Percentiles rank a stretch among this genome's conserved stretches.
Conservation (phyloP, 805 yeast genomes). For the Komagataella populi region DNA sequence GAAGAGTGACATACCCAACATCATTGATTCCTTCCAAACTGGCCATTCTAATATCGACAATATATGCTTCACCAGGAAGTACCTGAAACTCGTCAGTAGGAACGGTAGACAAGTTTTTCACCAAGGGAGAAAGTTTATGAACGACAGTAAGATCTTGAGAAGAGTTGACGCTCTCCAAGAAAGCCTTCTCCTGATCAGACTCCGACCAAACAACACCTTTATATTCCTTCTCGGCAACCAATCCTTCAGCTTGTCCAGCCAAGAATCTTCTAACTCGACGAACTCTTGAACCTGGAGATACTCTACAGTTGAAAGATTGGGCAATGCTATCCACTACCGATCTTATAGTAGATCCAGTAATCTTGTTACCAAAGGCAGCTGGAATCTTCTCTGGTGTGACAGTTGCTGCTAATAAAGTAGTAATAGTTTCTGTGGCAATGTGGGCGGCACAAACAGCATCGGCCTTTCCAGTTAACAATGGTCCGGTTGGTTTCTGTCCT, state of each 20-base stretch:
- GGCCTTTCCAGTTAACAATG: conserved; percentile 72
- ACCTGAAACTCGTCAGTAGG: conserved; percentile 69
- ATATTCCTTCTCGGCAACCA: conserved; percentile 83
- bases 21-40: conserved; percentile 40
- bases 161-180: conserved; percentile 9
- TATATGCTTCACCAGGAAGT: conserved; percentile 73
- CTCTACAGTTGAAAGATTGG: conserved; percentile 65
- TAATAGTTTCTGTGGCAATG: conserved; percentile 80
- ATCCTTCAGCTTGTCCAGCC: conserved; percentile 90
- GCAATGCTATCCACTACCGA: conserved; percentile 77
- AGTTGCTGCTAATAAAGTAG: conserved; percentile 59
- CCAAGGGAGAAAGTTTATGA: conserved; percentile 20
- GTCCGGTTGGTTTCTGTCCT: conserved; percentile 47
- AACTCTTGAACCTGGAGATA: conserved; percentile 87
- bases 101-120: conserved; percentile 38
- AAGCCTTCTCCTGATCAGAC: conserved; percentile 50
- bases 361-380: conserved; percentile 25
- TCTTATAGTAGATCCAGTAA: conserved; percentile 64
- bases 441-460: conserved; percentile 85
- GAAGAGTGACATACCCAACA: conserved; percentile 57
- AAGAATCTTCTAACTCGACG: conserved; percentile 86
- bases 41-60: conserved; percentile 72
- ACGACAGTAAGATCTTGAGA: conserved; percentile 26
- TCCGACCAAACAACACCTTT: conserved; percentile 89
- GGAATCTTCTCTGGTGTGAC: conserved; percentile 69